phyloP scores from a whole-genome alignment of 129 eudicot genomes.

The Pittosporum tobira region DNA sequence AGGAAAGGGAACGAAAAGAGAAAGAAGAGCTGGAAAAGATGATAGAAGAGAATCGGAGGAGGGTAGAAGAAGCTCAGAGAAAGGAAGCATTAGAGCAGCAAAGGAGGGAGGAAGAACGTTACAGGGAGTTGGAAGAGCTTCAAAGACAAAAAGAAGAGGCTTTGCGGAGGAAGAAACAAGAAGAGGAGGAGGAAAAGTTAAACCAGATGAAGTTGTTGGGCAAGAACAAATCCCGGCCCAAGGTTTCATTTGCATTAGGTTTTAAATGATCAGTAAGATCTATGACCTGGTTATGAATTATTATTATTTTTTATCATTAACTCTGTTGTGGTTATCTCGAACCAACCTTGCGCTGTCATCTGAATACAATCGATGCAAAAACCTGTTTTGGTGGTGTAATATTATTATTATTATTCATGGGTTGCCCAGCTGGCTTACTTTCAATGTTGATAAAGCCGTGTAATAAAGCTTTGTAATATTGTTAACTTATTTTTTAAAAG shows the following conservation, averaged over 20 bases:
- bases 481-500: too few species aligned
- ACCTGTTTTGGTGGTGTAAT: background rate
- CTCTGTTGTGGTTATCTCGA: background rate
- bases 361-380: background rate
- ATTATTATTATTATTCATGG: too few species aligned
- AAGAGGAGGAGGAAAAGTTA: constrained; percentile 91
- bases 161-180: constrained; percentile 59
- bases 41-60: constrained; percentile 77
- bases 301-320: background rate
- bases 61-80: constrained; percentile 83
- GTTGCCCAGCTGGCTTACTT: background rate
- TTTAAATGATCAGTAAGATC: constrained; percentile 40
- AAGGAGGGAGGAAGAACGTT: constrained; percentile 74
- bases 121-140: constrained; percentile 74
- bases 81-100: constrained; percentile 77
- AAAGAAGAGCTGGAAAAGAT: constrained; percentile 70
- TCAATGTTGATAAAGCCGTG: too few species aligned
- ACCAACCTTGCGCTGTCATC: background rate
- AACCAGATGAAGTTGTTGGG: constrained; percentile 73
- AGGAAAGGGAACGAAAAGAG: constrained; percentile 78
- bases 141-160: constrained; percentile 93
- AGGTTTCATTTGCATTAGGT: constrained; percentile 65
- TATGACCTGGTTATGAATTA: background rate
- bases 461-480: too few species aligned
- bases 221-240: constrained; percentile 75